These are phyloP conservation scores for Chaetomiaceae sp. DNA, from an alignment of 2,329 filamentous ascomycete genomes.

Conservation along the genomic window DNA sequence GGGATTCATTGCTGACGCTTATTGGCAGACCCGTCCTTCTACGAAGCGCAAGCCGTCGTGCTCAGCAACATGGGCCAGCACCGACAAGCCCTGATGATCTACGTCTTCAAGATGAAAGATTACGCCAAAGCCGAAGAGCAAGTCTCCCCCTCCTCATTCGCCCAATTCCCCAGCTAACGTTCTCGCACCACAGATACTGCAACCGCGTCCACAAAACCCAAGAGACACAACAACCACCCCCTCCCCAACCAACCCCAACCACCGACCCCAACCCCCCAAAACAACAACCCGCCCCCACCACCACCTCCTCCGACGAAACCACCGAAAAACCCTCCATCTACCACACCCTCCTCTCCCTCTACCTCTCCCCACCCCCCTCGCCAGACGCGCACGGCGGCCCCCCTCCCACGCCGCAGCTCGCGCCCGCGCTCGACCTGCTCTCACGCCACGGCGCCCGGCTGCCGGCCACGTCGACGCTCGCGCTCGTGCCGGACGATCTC, in stretches of 20 bases:
- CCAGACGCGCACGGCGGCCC: constrained; percentile 57
- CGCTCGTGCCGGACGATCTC: constrained; percentile 75
- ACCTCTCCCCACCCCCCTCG: constrained; percentile 76
- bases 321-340: constrained; percentile 71
- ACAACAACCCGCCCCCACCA: constrained; percentile 12
- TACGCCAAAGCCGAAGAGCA: constrained; percentile 90
- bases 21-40: constrained; percentile 70
- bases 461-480: constrained; percentile 77
- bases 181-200: constrained; percentile 62
- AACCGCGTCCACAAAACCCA: constrained; percentile 70
- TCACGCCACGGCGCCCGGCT: constrained; percentile 87
- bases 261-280: constrained; percentile 24
- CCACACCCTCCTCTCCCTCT: constrained; percentile 82
- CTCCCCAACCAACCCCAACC: neutral
- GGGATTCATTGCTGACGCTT: neutral
- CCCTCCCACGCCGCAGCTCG: constrained; percentile 64
- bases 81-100: constrained; percentile 93
- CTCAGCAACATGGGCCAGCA: constrained; percentile 94
- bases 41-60: constrained; percentile 82
- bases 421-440: constrained; percentile 78
- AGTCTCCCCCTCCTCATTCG: constrained; percentile 27
- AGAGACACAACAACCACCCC: constrained; percentile 31
- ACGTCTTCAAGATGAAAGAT: constrained; percentile 88
- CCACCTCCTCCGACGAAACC: constrained; percentile 29
- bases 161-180: neutral